These are phyloP conservation scores for Trichosporon sp. DNA, from an alignment of 1,284 basidiomycete genomes.

Conservation along the genomic window DNA sequence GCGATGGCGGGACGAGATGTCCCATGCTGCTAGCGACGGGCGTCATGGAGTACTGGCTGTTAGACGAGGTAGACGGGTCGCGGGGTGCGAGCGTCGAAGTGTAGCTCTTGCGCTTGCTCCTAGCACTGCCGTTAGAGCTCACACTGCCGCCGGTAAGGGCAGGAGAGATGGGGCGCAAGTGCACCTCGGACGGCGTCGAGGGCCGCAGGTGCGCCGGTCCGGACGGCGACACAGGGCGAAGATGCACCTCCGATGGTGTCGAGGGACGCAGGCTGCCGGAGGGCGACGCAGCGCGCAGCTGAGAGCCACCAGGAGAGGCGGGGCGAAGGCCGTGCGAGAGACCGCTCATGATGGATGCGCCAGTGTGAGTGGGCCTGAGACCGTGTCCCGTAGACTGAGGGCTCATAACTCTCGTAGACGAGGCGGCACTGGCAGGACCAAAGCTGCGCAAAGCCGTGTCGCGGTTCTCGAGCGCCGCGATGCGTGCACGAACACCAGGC, in stretches of 20 bases:
- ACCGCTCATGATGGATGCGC: neutral
- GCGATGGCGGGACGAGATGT: neutral
- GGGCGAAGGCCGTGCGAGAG: neutral
- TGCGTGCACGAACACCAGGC: conserved; percentile 32
- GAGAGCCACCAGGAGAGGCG: neutral
- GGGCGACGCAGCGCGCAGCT: neutral
- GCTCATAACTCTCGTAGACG: neutral
- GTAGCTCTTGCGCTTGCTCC: conserved; percentile 24
- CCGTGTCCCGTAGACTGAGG: neutral
- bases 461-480: conserved; percentile 38
- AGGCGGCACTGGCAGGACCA: conserved; percentile 20
- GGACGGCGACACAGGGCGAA: neutral
- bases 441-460: conserved; percentile 39
- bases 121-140: neutral
- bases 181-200: neutral
- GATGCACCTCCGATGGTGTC: neutral
- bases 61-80: conserved; percentile 7
- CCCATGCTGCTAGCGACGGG: neutral
- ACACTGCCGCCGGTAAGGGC: neutral
- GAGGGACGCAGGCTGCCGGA: neutral
- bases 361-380: neutral
- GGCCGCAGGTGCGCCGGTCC: neutral
- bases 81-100: conserved; percentile 32
- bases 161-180: neutral
- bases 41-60: neutral